These are phyloP conservation scores for Tolypocladium album DNA, from an alignment of 2,329 filamentous ascomycete genomes.

Conservation along the genomic window DNA sequence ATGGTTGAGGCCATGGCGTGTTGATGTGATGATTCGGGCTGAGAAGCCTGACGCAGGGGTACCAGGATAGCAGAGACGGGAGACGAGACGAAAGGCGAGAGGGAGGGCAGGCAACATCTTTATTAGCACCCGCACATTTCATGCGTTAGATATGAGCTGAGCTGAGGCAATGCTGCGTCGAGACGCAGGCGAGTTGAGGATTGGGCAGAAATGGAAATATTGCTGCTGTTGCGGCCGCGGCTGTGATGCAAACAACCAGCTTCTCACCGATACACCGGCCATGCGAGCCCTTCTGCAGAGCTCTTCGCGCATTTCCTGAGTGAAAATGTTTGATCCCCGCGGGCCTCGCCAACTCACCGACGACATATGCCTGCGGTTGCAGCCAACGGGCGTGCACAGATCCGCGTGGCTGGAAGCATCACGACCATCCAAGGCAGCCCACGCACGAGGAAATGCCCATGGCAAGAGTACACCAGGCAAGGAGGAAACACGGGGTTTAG, in stretches of 20 bases:
- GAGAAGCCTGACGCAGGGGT: neutral
- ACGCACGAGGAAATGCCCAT: neutral
- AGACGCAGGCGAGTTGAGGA: neutral
- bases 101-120: neutral
- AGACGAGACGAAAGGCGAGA: neutral
- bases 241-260: neutral
- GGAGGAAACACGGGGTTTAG: neutral
- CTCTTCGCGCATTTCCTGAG: neutral
- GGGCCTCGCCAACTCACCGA: neutral
- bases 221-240: neutral
- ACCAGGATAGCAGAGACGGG: neutral
- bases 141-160: neutral
- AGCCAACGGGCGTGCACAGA: neutral
- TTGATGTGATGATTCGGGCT: neutral
- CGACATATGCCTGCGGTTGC: neutral
- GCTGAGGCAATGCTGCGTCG: neutral
- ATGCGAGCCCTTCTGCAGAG: neutral
- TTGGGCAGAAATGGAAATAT: neutral
- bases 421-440: neutral
- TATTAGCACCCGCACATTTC: too few relatives aligned
- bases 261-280: neutral
- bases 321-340: too few relatives aligned
- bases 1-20: neutral
- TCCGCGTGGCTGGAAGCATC: neutral
- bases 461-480: neutral